Evolutionary conservation across 345 rosid species (phyloP), one percentile per base, ranked within the genome.

Genomic region (Eutrema yunnanense): DNA sequence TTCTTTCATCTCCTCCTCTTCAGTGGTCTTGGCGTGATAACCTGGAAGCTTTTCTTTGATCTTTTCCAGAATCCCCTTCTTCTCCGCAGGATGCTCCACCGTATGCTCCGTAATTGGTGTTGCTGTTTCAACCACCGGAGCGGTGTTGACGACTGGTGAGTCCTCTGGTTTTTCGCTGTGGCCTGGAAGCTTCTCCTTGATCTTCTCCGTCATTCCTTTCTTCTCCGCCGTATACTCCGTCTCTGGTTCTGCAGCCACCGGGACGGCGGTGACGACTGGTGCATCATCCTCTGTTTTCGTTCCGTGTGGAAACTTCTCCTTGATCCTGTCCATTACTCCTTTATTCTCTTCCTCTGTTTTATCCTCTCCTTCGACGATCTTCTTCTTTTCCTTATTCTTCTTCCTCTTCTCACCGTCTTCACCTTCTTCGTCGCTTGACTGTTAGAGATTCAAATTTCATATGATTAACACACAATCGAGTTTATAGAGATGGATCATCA

Each of bases 21-120:
- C 87, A 4, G 73, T 79, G 4, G 62, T 53, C 82, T 89, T 91
- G 64, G 82, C 52, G 67, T 89, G 92, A 60, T 84, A 73, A 8
- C 96, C 93, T 22, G 97, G 97, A 16, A 91, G 73, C 75, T 89
- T 91, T 79, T 86, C 97, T 81, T 91, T 91, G 75, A 91, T 86
- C 83, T 91, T 91, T 82, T 87, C 97, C 5, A 91, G 4, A 7
- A 91, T 12, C 1, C 97, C 96, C 67, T 86, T 91, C 83, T 90
- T 90, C 86, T 86, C 96, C 7, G 19, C 56, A 40, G 69, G 62
- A 6, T 47, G 41, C 33, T 73, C 78, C 8, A 10, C 9, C 36
- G 53, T 58, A 6, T 57, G 9, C 7, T 50, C 60, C 6, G 62
- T 38, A 33, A 84, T 78, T 33, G 67, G 67, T 9, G 26, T 22